A percentile compares a stretch with the other conserved stretches of the same genome.
Evolutionary conservation across 495 filamentous ascomycete species (phyloP).

Genomic region (Trichoderma asperelloides): DNA sequence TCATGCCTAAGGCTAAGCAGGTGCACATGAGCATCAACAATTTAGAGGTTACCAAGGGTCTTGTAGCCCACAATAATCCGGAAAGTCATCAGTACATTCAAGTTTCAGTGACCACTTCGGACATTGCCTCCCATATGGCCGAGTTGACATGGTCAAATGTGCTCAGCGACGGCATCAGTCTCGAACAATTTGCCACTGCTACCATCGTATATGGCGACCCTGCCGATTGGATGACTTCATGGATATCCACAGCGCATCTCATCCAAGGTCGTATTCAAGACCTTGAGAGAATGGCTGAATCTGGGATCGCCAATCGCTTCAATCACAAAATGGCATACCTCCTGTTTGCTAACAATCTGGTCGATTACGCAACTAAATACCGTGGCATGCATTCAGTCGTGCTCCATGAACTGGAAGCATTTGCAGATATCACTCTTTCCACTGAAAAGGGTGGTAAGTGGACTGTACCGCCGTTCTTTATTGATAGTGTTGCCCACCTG

Average conservation of each 20-base stretch:
- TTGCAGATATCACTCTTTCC: conserved; percentile 24
- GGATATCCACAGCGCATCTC: not conserved
- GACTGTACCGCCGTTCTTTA: not conserved
- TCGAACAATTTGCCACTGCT: not conserved
- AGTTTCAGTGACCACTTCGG: not conserved
- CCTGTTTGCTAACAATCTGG: conserved; percentile 48
- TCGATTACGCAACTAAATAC: conserved; percentile 50
- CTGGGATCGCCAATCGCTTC: not conserved
- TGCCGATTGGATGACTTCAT: not conserved
- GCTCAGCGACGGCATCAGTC: not conserved
- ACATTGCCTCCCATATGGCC: too few species aligned
- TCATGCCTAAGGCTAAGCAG: not conserved
- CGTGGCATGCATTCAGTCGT: conserved; percentile 50
- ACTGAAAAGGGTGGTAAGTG: not conserved
- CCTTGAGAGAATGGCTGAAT: not conserved
- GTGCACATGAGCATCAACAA: not conserved
- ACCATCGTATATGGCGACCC: not conserved
- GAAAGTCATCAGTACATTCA: not conserved
- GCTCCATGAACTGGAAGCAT: conserved; percentile 37
- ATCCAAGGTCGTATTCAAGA: not conserved
- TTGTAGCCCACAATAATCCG: not conserved
- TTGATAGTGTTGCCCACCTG: not conserved
- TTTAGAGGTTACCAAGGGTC: not conserved
- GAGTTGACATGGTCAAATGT: not conserved
- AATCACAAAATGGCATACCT: conserved; percentile 46